These are phyloP conservation scores for Pseudophaeomoniella oleicola DNA, from an alignment of 2,329 filamentous ascomycete genomes.

Conservation along the genomic window DNA sequence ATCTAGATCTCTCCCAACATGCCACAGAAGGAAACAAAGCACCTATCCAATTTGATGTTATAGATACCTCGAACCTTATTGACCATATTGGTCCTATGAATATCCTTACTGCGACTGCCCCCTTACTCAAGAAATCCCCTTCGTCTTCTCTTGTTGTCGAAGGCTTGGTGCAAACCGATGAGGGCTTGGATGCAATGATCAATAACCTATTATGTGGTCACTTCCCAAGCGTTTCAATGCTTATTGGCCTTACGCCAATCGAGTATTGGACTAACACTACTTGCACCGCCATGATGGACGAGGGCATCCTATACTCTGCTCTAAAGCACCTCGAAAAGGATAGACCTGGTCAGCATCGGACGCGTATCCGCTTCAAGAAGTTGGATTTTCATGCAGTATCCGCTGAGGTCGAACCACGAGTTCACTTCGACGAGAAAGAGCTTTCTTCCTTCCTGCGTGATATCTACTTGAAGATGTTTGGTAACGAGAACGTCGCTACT, in stretches of 20 bases:
- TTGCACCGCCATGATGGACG: slow-evolving; percentile 13
- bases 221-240: slow-evolving; percentile 29
- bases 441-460: slow-evolving; percentile 26
- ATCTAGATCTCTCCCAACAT: slow-evolving; percentile 26
- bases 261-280: slow-evolving; percentile 35
- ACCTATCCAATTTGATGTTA: slow-evolving; percentile 36
- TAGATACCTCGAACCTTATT: slow-evolving; percentile 39
- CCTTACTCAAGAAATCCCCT: slow-evolving; percentile 29
- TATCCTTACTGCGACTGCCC: slow-evolving; percentile 29
- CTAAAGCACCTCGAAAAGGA: slow-evolving; percentile 5
- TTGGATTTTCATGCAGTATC: slow-evolving; percentile 4
- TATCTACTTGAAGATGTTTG: slow-evolving; percentile 33
- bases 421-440: slow-evolving; percentile 21
- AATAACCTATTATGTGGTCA: slow-evolving; percentile 32
- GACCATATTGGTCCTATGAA: slow-evolving; percentile 32
- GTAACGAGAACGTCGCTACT: slow-evolving; percentile 19
- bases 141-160: slow-evolving; percentile 38
- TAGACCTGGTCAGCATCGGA: slow-evolving; percentile 12
- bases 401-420: slow-evolving; percentile 6
- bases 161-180: slow-evolving; percentile 21
- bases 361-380: slow-evolving; percentile 8
- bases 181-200: slow-evolving; percentile 17
- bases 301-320: slow-evolving; percentile 17
- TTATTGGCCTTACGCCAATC: slow-evolving; percentile 36
- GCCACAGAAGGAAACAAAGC: slow-evolving; percentile 15